Percentiles rank a stretch among this genome's conserved stretches.
Conservation (phyloP, 768 basidiomycete genomes). For the Termitomyces sp. region DNA sequence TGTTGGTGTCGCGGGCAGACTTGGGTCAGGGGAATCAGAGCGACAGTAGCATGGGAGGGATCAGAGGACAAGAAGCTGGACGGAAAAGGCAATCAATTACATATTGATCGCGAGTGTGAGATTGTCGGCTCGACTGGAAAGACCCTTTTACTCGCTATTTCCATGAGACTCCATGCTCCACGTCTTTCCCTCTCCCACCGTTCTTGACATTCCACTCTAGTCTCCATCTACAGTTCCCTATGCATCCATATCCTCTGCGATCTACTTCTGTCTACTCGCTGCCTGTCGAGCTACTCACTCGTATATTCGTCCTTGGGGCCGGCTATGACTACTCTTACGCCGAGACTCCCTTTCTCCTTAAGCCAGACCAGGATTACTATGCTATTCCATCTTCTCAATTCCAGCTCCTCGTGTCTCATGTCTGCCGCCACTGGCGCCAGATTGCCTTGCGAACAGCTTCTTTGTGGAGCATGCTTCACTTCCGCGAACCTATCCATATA, state of each 20-base stretch:
- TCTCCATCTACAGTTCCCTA: too few relatives aligned
- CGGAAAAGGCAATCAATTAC: slow-evolving; percentile 10
- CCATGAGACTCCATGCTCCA: slow-evolving; percentile 9
- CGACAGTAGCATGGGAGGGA: neutral
- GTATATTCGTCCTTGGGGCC: slow-evolving; percentile 52
- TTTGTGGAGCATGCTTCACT: slow-evolving; percentile 53
- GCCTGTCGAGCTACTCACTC: slow-evolving; percentile 53
- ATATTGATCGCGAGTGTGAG: slow-evolving; percentile 13
- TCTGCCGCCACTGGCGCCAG: slow-evolving; percentile 51
- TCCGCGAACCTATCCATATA: slow-evolving; percentile 46
- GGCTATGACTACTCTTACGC: slow-evolving; percentile 36
- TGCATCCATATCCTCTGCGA: slow-evolving; percentile 8
- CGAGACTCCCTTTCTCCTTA: slow-evolving; percentile 44
- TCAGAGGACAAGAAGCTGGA: neutral
- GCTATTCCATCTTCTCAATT: slow-evolving; percentile 38
- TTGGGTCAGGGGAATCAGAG: slow-evolving; percentile 1
- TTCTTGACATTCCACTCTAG: neutral
- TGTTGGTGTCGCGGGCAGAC: too few relatives aligned
- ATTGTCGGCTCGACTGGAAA: slow-evolving; percentile 10
- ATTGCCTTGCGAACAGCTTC: slow-evolving; percentile 44
- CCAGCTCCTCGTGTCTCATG: slow-evolving; percentile 52
- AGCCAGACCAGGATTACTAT: slow-evolving; percentile 37
- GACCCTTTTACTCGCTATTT: slow-evolving; percentile 6
- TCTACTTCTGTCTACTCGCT: slow-evolving; percentile 35
- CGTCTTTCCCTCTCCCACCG: slow-evolving; percentile 2